These are phyloP conservation scores for Aspergillus heteromorphus DNA, from an alignment of 495 filamentous ascomycete genomes.

Conservation along the genomic window DNA sequence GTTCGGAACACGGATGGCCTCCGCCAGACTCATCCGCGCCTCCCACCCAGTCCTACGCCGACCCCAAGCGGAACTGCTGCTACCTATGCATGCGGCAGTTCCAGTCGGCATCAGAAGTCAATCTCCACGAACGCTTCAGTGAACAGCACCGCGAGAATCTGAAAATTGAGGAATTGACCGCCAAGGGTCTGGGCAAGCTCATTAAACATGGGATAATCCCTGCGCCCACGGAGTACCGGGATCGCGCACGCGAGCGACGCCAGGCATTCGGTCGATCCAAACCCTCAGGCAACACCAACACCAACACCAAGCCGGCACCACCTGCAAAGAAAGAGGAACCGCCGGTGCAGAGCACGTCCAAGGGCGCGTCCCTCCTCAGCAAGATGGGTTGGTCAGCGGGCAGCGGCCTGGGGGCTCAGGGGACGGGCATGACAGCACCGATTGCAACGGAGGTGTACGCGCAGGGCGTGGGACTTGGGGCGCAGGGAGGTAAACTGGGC, in stretches of 20 bases:
- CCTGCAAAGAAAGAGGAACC: constrained; percentile 29
- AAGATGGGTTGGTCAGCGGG: constrained; percentile 91
- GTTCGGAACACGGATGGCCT: constrained; percentile 9
- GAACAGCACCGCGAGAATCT: constrained; percentile 69
- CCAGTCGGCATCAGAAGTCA: constrained; percentile 60
- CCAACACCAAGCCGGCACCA: constrained; percentile 27
- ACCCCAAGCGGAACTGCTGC: constrained; percentile 66
- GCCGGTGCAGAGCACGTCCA: constrained; percentile 52
- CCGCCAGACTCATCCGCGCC: constrained; percentile 18
- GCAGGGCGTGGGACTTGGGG: constrained; percentile 79
- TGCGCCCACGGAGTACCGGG: constrained; percentile 57
- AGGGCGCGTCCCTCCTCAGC: constrained; percentile 74
- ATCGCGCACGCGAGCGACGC: constrained; percentile 79
- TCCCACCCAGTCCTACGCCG: constrained; percentile 59
- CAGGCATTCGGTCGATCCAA: constrained; percentile 65
- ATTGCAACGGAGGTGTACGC: constrained; percentile 76
- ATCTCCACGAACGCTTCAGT: constrained; percentile 72
- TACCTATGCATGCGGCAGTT: constrained; percentile 73
- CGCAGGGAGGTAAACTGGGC: constrained; percentile 75
- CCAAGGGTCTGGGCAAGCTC: constrained; percentile 56
- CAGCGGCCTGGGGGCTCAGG: constrained; percentile 72
- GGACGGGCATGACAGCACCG: constrained; percentile 69
- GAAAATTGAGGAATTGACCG: constrained; percentile 50
- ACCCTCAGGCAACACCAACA: constrained; percentile 31
- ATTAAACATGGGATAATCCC: constrained; percentile 43